These are phyloP conservation scores for Xylariales sp. DNA, from an alignment of 2,329 filamentous ascomycete species.

Conservation along the genomic window DNA sequence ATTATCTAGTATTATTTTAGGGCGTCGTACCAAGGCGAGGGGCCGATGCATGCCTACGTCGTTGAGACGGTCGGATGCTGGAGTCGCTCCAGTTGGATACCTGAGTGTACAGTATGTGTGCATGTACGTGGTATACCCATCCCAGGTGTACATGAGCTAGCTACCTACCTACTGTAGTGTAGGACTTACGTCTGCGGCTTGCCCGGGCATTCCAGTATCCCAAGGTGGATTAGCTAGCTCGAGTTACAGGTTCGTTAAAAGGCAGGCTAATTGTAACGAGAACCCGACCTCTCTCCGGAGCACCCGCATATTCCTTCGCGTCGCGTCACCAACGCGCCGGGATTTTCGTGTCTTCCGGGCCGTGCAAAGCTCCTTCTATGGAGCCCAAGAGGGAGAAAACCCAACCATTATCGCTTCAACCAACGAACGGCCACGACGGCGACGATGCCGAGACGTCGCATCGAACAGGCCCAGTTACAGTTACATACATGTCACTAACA, in stretches of 20 bases:
- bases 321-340: slow-evolving; percentile 42
- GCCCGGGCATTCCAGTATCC: slow-evolving; percentile 22
- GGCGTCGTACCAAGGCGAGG: slow-evolving; percentile 10
- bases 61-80: neutral
- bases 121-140: neutral
- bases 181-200: slow-evolving; percentile 17
- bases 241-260: slow-evolving; percentile 16
- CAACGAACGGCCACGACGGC: slow-evolving; percentile 26
- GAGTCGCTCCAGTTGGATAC: neutral
- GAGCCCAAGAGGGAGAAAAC: slow-evolving; percentile 3
- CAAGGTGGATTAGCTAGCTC: slow-evolving; percentile 30
- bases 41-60: slow-evolving; percentile 15
- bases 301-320: slow-evolving; percentile 34
- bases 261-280: slow-evolving; percentile 32
- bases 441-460: slow-evolving; percentile 41
- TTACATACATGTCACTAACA: slow-evolving; percentile 21
- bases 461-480: slow-evolving; percentile 13
- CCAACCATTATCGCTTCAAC: slow-evolving; percentile 25
- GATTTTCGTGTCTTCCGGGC: slow-evolving; percentile 33
- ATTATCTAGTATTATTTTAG: neutral
- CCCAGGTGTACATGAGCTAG: slow-evolving; percentile 1
- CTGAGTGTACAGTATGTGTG: neutral
- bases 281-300: slow-evolving; percentile 23
- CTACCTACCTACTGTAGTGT: neutral
- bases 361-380: slow-evolving; percentile 9